phyloP scores from a whole-genome alignment of 495 filamentous ascomycete genomes.

The Aspergillus steynii region DNA sequence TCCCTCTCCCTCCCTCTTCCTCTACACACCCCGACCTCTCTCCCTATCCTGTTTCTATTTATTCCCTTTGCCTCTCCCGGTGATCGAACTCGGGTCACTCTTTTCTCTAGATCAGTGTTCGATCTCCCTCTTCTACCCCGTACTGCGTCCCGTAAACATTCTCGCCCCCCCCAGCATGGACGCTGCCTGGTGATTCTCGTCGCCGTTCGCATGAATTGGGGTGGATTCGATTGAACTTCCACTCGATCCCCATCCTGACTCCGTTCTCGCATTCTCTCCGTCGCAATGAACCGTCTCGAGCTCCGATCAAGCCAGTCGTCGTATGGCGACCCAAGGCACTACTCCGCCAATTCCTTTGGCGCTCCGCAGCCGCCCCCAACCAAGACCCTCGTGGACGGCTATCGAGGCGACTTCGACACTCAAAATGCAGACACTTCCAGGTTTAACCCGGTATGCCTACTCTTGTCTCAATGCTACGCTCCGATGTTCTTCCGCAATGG shows the following conservation, averaged over 20 bases:
- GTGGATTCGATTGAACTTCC: conserved; percentile 9
- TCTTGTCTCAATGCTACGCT: not conserved
- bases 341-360: conserved; percentile 39
- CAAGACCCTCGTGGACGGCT: conserved; percentile 48
- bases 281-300: conserved; percentile 45
- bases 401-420: conserved; percentile 39
- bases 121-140: not conserved
- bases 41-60: not conserved
- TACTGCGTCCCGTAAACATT: not conserved
- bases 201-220: not conserved
- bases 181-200: conserved; percentile 22
- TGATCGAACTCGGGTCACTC: no score
- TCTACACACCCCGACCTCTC: not conserved
- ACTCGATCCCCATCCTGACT: not conserved
- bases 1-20: not conserved
- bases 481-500: not conserved
- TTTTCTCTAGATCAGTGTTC: not conserved
- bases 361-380: conserved; percentile 38
- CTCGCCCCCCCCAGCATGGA: conserved; percentile 18
- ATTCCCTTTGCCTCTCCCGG: not conserved
- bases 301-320: conserved; percentile 48
- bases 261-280: conserved; percentile 7
- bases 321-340: conserved; percentile 50
- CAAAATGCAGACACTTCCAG: conserved; percentile 36
- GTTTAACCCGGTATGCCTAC: conserved; percentile 42